Evolutionary conservation across 2,329 filamentous ascomycete genomes (phyloP).

Genomic region (Beauveria rudraprayagi): DNA sequence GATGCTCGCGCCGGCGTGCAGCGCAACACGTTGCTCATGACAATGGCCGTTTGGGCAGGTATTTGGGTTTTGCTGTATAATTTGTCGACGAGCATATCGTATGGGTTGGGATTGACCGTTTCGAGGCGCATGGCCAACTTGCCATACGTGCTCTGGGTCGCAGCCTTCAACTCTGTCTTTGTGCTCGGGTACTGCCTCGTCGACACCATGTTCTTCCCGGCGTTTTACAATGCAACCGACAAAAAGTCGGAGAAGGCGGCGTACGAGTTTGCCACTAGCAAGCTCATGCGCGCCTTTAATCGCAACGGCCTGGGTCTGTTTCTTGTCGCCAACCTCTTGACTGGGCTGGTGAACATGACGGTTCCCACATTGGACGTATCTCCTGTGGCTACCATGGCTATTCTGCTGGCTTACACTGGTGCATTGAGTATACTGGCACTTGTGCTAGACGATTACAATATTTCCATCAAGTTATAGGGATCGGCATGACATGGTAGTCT

Average conservation of each 20-base stretch:
- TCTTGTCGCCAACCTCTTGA: constrained; percentile 79
- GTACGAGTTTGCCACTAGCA: constrained; percentile 65
- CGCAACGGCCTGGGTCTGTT: constrained; percentile 82
- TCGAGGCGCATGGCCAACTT: constrained; percentile 88
- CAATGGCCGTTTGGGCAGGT: constrained; percentile 54
- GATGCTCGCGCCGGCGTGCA: constrained; percentile 36
- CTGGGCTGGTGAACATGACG: constrained; percentile 81
- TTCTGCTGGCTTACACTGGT: constrained; percentile 66
- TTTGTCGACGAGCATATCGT: constrained; percentile 57
- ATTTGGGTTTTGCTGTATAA: constrained; percentile 66
- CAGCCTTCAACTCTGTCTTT: constrained; percentile 84
- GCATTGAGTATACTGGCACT: constrained; percentile 61
- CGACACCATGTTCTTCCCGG: constrained; percentile 72
- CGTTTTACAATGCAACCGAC: constrained; percentile 52
- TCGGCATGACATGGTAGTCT: not conserved
- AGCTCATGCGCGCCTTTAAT: constrained; percentile 76
- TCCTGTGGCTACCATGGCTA: constrained; percentile 57
- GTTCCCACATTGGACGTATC: constrained; percentile 71
- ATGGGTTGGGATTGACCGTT: constrained; percentile 66
- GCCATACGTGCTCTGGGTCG: constrained; percentile 87
- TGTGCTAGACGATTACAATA: constrained; percentile 52
- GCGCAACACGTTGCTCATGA: constrained; percentile 51
- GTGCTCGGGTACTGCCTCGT: constrained; percentile 69
- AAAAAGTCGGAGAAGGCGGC: constrained; percentile 53
- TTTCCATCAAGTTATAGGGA: constrained; percentile 60